Evolutionary conservation across 768 basidiomycete species (phyloP), one percentile per base, ranked within the genome.

Genomic region (Tricholoma sp.): DNA sequence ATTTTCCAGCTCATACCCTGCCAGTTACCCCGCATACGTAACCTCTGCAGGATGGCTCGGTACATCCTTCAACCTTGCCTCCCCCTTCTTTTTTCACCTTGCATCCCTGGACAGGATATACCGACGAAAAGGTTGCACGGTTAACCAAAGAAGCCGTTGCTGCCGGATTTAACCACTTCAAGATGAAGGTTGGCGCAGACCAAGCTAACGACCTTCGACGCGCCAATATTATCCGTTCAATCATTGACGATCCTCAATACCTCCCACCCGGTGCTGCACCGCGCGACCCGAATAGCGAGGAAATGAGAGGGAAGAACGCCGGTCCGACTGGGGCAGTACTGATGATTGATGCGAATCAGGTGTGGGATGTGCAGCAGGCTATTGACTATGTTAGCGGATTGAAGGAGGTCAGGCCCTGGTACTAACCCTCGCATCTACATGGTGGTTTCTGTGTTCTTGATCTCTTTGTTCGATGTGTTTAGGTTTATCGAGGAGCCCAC

Each of bases 261-360:
- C 82, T 92, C n/a, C n/a, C n/a, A n/a, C n/a, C n/a, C n/a, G n/a
- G n/a, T n/a, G n/a, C n/a, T n/a, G n/a, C n/a, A n/a, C 41, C 81
- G 31, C 82, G 84, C 52, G 83, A 89, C 68, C 84, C 85, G 18
- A 75, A 76, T 47, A 74, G 81, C 58, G 76, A 79, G 50, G 88
- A 76, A 43, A 76, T 97, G 34, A 79, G 75, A 41, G 92, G 88
- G n/a, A n/a, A n/a, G n/a, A n/a, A n/a, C n/a, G n/a, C n/a, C n/a
- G n/a, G n/a, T n/a, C n/a, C n/a, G n/a, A 94, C 94, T 0, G 95
- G 96, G 4, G 84, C 88, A 31, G 95, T 98, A 47, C 77, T 98
- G 49, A 98, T 98, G 95, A 91, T 98, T 59, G 95, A 98, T 71
- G 90, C 94, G 37, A 98, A 98, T 73, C 95, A 97, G 72, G 89